Conservation (phyloP, 805 yeast genomes). For the Saccharomyces eubayanus region DNA sequence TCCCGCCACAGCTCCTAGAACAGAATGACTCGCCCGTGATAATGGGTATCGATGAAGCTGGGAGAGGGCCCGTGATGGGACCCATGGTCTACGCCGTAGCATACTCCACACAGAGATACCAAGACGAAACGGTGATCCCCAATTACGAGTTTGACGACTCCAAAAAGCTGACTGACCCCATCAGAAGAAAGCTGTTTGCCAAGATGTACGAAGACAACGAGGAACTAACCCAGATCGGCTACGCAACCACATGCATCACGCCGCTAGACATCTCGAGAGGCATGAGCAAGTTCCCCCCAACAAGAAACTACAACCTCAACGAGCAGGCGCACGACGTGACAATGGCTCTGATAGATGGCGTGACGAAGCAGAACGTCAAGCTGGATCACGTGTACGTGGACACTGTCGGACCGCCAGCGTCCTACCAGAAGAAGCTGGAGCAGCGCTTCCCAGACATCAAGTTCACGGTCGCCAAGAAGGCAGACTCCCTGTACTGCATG, state of each 20-base stretch:
- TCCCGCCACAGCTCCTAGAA: slow-evolving; percentile 34
- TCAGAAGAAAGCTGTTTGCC: slow-evolving; percentile 54
- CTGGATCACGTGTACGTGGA: slow-evolving; percentile 76
- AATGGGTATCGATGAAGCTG: slow-evolving; percentile 96
- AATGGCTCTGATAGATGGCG: slow-evolving; percentile 61
- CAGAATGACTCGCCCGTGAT: slow-evolving; percentile 36
- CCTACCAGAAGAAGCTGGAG: slow-evolving; percentile 70
- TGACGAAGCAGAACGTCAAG: slow-evolving; percentile 52
- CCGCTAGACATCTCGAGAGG: slow-evolving; percentile 83
- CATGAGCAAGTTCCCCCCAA: slow-evolving; percentile 62
- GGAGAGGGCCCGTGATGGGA: slow-evolving; percentile 95
- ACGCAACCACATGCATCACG: slow-evolving; percentile 78
- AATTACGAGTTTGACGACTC: slow-evolving; percentile 88
- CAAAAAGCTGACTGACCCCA: slow-evolving; percentile 68
- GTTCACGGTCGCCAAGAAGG: slow-evolving; percentile 86
- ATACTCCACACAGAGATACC: slow-evolving; percentile 54
- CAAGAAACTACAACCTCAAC: slow-evolving; percentile 56
- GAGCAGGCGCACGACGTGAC: slow-evolving; percentile 97
- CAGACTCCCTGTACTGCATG: slow-evolving; percentile 84
- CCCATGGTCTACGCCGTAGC: slow-evolving; percentile 95
- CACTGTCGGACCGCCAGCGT: slow-evolving; percentile 91
- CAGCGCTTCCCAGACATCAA: slow-evolving; percentile 58
- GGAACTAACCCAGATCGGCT: slow-evolving; percentile 59
- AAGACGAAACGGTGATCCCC: slow-evolving; percentile 38
- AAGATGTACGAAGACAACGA: slow-evolving; percentile 43